A percentile compares a stretch with the other conserved stretches of the same genome.
Evolutionary conservation across 768 basidiomycete species (phyloP).

Genomic region (Stropharia rugosoannulata): DNA sequence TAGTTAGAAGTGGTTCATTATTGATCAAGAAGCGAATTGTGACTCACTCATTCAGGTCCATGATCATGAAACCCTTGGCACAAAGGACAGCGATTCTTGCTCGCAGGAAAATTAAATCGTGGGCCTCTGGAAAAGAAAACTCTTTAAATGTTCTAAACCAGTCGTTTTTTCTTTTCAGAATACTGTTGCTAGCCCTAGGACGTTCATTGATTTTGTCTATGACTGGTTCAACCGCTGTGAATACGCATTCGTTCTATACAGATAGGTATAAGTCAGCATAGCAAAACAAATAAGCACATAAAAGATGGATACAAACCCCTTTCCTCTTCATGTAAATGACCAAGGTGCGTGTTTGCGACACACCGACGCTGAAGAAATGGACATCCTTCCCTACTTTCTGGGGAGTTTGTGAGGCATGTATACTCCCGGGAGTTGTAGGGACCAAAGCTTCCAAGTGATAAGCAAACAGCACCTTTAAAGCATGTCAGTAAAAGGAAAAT

Average conservation of each 20-base stretch:
- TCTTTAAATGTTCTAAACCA: slow-evolving; percentile 94
- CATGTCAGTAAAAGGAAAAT: background rate
- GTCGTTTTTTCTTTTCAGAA: slow-evolving; percentile 70
- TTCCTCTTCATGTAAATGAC: slow-evolving; percentile 97
- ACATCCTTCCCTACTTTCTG: slow-evolving; percentile 92
- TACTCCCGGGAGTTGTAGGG: slow-evolving; percentile 72
- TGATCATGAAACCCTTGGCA: slow-evolving; percentile 94
- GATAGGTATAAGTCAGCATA: background rate
- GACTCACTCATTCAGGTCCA: slow-evolving; percentile 88
- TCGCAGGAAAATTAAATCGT: slow-evolving; percentile 87
- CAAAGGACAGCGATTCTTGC: slow-evolving; percentile 91
- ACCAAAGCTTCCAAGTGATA: slow-evolving; percentile 97
- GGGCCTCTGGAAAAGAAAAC: slow-evolving; percentile 86
- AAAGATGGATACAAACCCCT: slow-evolving; percentile 44
- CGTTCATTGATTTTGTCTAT: slow-evolving; percentile 81
- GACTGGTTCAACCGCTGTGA: slow-evolving; percentile 93
- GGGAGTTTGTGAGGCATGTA: slow-evolving; percentile 74
- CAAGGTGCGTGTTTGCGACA: slow-evolving; percentile 79
- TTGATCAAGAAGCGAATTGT: background rate
- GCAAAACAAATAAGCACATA: background rate
- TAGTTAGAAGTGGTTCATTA: background rate
- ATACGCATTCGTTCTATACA: slow-evolving; percentile 68
- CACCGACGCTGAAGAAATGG: slow-evolving; percentile 94
- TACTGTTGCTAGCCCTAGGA: slow-evolving; percentile 59
- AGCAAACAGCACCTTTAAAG: slow-evolving; percentile 76